Percentiles rank a stretch among this genome's conserved stretches.
Conservation (phyloP, 805 yeast genomes). For the Tetrapisispora iriomotensis region DNA sequence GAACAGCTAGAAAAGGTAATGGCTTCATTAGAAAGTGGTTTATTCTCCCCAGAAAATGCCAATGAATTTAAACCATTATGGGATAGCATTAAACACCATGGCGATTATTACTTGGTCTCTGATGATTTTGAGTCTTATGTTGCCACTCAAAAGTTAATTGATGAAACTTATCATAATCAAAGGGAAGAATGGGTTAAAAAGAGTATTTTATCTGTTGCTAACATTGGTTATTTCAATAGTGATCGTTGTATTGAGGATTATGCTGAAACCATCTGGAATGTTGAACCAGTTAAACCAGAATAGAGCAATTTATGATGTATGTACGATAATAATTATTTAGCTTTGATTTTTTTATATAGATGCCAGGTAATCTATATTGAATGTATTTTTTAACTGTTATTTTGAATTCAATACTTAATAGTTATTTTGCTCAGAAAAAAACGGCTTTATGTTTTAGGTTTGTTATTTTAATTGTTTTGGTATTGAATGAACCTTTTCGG, state of each 20-base stretch:
- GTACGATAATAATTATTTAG: not conserved
- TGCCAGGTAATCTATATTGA: too few relatives aligned
- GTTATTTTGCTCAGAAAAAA: too few relatives aligned
- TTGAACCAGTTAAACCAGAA: constrained; percentile 50
- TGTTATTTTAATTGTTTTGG: too few relatives aligned
- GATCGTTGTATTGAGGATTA: constrained; percentile 89
- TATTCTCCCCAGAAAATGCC: constrained; percentile 52
- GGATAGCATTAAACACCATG: constrained; percentile 60
- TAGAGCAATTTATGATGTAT: not conserved
- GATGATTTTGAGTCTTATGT: constrained; percentile 86
- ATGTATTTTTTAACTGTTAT: too few relatives aligned
- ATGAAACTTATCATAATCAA: constrained; percentile 52
- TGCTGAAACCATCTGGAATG: constrained; percentile 87
- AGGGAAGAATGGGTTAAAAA: constrained; percentile 69
- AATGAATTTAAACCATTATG: constrained; percentile 58
- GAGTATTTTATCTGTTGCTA: constrained; percentile 71
- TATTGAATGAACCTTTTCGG: too few relatives aligned
- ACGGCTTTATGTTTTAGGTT: too few relatives aligned
- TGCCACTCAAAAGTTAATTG: constrained; percentile 70
- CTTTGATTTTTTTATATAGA: not conserved
- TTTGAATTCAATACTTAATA: too few relatives aligned
- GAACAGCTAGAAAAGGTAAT: constrained; percentile 54
- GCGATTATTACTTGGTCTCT: constrained; percentile 77
- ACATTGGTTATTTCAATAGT: constrained; percentile 85
- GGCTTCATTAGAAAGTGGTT: constrained; percentile 52